These are phyloP conservation scores for Torulaspora pretoriensis DNA, from an alignment of 1,139 yeast genomes.

Conservation along the genomic window DNA sequence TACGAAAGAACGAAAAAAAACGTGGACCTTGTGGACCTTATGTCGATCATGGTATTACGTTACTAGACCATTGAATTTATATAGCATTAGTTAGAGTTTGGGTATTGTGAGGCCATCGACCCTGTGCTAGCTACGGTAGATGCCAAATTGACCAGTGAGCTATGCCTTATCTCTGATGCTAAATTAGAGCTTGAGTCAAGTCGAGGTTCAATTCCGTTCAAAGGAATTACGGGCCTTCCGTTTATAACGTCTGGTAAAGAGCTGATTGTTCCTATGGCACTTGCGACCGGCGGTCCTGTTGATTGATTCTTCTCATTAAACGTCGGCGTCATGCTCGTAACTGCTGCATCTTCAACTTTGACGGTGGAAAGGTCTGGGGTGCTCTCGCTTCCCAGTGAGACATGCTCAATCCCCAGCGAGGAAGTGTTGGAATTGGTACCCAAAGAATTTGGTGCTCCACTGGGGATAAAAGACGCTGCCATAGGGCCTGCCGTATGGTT, in stretches of 20 bases:
- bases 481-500: conserved; percentile 7
- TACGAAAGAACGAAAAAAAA: too few relatives aligned
- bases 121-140: conserved; percentile 6
- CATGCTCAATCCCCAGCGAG: background rate
- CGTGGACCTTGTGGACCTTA: too few relatives aligned
- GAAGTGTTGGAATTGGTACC: conserved; percentile 9
- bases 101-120: conserved; percentile 8
- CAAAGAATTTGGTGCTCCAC: conserved; percentile 5
- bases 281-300: conserved; percentile 8
- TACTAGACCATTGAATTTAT: background rate
- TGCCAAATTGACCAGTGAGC: conserved; percentile 13
- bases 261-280: conserved; percentile 19
- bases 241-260: conserved; percentile 18
- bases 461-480: conserved; percentile 7
- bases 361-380: conserved; percentile 5
- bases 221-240: conserved; percentile 17
- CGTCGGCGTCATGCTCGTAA: conserved; percentile 1
- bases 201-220: conserved; percentile 11
- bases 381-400: conserved; percentile 7
- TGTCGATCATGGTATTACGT: background rate
- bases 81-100: conserved; percentile 11
- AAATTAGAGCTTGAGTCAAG: conserved; percentile 4
- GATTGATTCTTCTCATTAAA: conserved; percentile 5
- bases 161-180: conserved; percentile 11
- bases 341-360: conserved; percentile 7